Evolutionary conservation across 228 moss, liverwort and hornwort genomes (phyloP).

Genomic region (Sphagnum magellanicum): DNA sequence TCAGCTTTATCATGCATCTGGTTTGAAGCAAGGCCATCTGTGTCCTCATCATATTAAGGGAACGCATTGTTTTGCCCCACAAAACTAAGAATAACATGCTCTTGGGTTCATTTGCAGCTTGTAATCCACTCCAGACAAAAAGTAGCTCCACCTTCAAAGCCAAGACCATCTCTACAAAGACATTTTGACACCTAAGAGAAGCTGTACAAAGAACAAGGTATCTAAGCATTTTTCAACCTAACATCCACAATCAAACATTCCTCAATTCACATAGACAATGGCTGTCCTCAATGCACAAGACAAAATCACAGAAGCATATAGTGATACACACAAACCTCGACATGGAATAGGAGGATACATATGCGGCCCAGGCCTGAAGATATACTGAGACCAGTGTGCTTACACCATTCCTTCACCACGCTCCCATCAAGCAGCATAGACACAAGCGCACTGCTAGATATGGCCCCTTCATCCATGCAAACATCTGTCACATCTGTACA

Average conservation of each 20-base stretch:
- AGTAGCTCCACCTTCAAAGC: no score
- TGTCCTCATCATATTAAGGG: not conserved
- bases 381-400: constrained; percentile 51
- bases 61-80: not conserved
- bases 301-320: no score
- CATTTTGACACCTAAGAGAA: no score
- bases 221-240: no score
- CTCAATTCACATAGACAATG: not conserved
- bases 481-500: constrained; percentile 83
- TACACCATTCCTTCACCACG: constrained; percentile 99
- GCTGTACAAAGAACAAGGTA: no score
- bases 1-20: constrained; percentile 71
- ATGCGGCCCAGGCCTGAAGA: constrained; percentile 57
- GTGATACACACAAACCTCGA: not conserved
- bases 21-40: constrained; percentile 66
- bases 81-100: not conserved
- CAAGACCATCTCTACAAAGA: no score
- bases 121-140: no score
- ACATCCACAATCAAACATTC: not conserved
- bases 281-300: no score
- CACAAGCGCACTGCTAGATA: constrained; percentile 88
- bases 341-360: constrained; percentile 48
- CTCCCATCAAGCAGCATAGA: constrained; percentile 88
- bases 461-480: constrained; percentile 93
- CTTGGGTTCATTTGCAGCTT: no score